These are phyloP conservation scores for Dothidotthia symphoricarpi DNA, from an alignment of 2,329 filamentous ascomycete genomes.

Conservation along the genomic window DNA sequence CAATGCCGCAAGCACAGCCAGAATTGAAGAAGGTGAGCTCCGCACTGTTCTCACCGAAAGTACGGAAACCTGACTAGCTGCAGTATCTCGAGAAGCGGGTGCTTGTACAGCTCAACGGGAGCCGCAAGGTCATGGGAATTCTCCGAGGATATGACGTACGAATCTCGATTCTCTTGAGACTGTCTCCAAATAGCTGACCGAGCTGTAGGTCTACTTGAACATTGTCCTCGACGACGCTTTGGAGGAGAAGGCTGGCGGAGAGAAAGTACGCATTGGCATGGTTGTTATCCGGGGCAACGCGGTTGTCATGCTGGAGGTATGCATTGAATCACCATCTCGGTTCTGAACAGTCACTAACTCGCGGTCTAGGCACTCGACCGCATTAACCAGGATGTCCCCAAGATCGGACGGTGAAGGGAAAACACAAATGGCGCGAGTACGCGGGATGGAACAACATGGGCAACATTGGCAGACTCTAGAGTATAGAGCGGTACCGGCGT, in stretches of 20 bases:
- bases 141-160: conserved; percentile 94
- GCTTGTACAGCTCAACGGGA: conserved; percentile 96
- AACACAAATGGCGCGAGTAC: neutral
- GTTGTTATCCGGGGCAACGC: conserved; percentile 97
- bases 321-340: neutral
- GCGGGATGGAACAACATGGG: neutral
- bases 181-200: conserved; percentile 1
- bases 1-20: conserved; percentile 97
- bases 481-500: conserved; percentile 17
- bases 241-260: conserved; percentile 88
- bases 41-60: neutral
- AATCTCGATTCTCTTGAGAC: neutral
- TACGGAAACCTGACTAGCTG: conserved; percentile 17
- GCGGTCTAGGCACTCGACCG: conserved; percentile 34
- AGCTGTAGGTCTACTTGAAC: conserved; percentile 84
- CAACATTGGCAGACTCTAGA: conserved; percentile 6
- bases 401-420: conserved; percentile 29
- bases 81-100: conserved; percentile 99
- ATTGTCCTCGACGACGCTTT: conserved; percentile 96
- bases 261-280: conserved; percentile 89
- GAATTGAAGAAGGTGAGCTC: conserved; percentile 89
- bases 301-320: conserved; percentile 90
- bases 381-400: conserved; percentile 37
- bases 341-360: conserved; percentile 9
- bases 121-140: conserved; percentile 92